Evolutionary conservation across 805 yeast genomes (phyloP).

Genomic region (Metschnikowia lochheadii): DNA sequence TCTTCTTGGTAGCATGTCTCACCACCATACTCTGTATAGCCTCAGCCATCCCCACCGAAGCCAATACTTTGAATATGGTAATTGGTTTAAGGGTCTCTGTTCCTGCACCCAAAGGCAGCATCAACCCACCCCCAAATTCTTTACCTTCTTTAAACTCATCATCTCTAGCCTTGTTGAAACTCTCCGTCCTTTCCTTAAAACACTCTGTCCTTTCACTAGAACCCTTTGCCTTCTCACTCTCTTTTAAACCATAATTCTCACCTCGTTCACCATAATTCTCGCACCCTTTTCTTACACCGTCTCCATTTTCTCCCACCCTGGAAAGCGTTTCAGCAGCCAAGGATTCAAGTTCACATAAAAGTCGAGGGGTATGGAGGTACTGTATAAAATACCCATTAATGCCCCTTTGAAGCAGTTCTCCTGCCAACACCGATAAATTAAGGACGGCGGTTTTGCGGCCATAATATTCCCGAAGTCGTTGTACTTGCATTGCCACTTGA

Average conservation of each 20-base stretch:
- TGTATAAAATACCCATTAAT: slow-evolving; percentile 26
- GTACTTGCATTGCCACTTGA: slow-evolving; percentile 12
- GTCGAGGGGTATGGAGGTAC: slow-evolving; percentile 11
- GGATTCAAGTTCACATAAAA: slow-evolving; percentile 6
- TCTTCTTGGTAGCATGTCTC: slow-evolving; percentile 33
- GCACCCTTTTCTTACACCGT: too few relatives aligned
- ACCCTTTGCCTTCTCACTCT: neutral
- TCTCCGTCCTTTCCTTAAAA: too few relatives aligned
- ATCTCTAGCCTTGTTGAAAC: too few relatives aligned
- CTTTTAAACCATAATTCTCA: too few relatives aligned
- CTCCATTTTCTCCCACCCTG: neutral
- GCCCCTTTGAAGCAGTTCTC: slow-evolving; percentile 25
- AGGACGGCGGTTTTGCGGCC: slow-evolving; percentile 21
- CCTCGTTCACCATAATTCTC: too few relatives aligned
- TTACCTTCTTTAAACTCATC: too few relatives aligned
- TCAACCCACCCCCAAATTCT: neutral
- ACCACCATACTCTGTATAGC: slow-evolving; percentile 25
- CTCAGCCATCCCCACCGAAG: slow-evolving; percentile 14
- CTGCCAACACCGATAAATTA: slow-evolving; percentile 20
- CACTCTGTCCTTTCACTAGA: too few relatives aligned
- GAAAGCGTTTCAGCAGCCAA: slow-evolving; percentile 1
- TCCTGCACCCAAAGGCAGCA: neutral
- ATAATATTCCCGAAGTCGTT: slow-evolving; percentile 22
- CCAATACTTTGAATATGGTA: slow-evolving; percentile 4
- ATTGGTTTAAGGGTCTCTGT: neutral